Evolutionary conservation across 2,329 filamentous ascomycete genomes (phyloP).

Genomic region (Colletotrichum sidae): DNA sequence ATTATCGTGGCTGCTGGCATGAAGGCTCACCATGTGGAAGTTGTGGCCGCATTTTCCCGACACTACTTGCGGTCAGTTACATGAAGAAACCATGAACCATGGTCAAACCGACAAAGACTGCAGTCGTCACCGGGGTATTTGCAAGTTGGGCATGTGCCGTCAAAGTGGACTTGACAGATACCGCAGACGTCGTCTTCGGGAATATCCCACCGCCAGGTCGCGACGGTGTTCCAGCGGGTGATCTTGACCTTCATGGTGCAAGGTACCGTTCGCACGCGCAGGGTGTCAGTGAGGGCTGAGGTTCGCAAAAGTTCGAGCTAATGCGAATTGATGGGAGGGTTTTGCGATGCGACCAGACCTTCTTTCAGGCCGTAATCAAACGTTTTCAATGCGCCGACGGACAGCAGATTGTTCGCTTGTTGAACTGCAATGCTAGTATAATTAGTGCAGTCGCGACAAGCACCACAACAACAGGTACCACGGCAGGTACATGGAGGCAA

Average conservation of each 20-base stretch:
- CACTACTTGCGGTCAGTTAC: constrained; percentile 63
- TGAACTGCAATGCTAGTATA: background rate
- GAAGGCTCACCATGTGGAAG: constrained; percentile 85
- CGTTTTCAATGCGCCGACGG: too few relatives aligned
- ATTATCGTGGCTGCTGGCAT: background rate
- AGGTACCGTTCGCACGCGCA: background rate
- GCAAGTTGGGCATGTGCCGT: constrained; percentile 97
- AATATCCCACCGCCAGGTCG: constrained; percentile 97
- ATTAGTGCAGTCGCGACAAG: too few relatives aligned
- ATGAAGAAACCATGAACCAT: background rate
- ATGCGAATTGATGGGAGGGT: too few relatives aligned
- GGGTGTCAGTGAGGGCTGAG: background rate
- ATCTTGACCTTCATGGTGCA: constrained; percentile 91
- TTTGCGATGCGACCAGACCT: too few relatives aligned
- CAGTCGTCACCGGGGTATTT: constrained; percentile 98
- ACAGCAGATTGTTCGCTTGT: constrained; percentile 9
- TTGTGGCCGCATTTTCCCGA: constrained; percentile 97
- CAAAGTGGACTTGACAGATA: constrained; percentile 98
- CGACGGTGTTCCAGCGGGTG: constrained; percentile 92
- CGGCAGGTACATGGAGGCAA: too few relatives aligned
- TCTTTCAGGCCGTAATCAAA: too few relatives aligned
- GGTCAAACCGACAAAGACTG: constrained; percentile 77
- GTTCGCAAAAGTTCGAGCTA: background rate
- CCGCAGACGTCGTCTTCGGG: constrained; percentile 98
- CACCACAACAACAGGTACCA: too few relatives aligned